A percentile compares a stretch with the other conserved stretches of the same genome.
Conservation (phyloP, 2,329 filamentous ascomycete species). For the Venturia carpophila region DNA sequence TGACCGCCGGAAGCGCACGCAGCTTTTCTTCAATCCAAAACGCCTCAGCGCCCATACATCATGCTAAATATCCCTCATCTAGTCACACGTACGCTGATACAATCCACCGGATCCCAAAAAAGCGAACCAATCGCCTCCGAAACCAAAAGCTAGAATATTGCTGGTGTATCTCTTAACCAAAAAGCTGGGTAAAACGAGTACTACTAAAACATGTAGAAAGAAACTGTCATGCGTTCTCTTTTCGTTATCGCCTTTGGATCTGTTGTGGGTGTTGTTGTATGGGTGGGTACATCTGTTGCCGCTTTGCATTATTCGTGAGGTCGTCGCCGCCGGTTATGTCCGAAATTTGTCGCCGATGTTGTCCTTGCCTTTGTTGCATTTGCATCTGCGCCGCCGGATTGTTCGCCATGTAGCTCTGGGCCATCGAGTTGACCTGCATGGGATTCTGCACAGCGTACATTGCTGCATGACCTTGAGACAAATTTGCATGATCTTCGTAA, state of each 20-base stretch:
- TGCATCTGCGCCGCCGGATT: constrained; percentile 20
- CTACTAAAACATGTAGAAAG: not conserved
- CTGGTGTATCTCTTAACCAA: not conserved
- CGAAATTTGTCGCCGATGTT: constrained; percentile 51
- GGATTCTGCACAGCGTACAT: constrained; percentile 25
- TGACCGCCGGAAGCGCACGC: not conserved
- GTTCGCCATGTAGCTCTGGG: not conserved
- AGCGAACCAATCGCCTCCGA: not conserved
- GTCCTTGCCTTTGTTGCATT: constrained; percentile 27
- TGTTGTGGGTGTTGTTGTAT: constrained; percentile 35
- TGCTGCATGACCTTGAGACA: constrained; percentile 28
- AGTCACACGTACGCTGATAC: not conserved
- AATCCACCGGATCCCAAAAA: not conserved
- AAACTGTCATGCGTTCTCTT: not conserved
- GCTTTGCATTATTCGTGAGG: constrained; percentile 40
- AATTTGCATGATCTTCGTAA: constrained; percentile 32
- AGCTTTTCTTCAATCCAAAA: not conserved
- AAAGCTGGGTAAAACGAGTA: not conserved
- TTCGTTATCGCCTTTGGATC: not conserved
- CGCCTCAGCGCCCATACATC: not conserved
- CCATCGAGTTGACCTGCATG: constrained; percentile 26
- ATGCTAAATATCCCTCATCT: not conserved
- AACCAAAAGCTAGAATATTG: not conserved
- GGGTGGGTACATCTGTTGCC: constrained; percentile 51
- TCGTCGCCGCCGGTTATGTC: constrained; percentile 48